Conservation (phyloP, 148 eudicot species). For the Rhododendron ferrugineum region DNA sequence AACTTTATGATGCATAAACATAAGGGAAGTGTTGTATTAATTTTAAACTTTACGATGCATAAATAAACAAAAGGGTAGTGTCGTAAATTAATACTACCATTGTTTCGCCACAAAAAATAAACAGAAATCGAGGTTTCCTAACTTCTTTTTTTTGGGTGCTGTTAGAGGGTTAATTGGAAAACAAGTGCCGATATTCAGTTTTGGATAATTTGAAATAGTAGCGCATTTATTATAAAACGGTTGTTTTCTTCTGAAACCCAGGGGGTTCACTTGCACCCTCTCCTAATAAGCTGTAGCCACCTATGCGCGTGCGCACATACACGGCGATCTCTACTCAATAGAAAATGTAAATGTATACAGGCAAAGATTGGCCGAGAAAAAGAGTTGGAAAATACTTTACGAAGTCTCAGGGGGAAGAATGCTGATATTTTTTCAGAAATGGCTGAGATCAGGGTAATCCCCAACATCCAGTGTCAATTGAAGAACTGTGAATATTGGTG, state of each 20-base stretch:
- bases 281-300: neutral
- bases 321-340: neutral
- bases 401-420: constrained; percentile 40
- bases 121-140: too few species aligned
- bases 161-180: too few species aligned
- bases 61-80: neutral
- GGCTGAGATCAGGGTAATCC: constrained; percentile 48
- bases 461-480: neutral
- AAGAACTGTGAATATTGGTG: neutral
- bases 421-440: constrained; percentile 45
- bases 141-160: too few species aligned
- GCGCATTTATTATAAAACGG: neutral
- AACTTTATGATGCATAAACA: neutral
- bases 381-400: constrained; percentile 34
- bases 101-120: neutral
- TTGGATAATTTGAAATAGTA: neutral
- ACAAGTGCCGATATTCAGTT: too few species aligned
- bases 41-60: neutral
- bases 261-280: neutral
- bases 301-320: neutral
- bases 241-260: neutral
- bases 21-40: neutral
- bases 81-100: neutral
- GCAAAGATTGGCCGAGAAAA: constrained; percentile 42
- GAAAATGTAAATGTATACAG: constrained; percentile 21